Conservation (phyloP, 208 protist species). For the Crithidia bombi region DNA sequence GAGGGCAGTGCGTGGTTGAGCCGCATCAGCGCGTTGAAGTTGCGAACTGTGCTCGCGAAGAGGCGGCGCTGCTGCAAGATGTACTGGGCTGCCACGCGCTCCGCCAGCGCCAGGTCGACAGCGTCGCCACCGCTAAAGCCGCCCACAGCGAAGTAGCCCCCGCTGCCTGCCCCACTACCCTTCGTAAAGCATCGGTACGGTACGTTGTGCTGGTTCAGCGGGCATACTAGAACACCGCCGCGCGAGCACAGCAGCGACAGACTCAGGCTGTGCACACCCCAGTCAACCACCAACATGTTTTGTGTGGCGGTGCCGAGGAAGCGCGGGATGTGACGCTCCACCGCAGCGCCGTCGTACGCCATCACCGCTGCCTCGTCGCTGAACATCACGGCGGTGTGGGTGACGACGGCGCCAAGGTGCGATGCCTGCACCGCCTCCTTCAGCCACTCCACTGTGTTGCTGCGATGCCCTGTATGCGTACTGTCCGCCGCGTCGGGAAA, state of each 20-base stretch:
- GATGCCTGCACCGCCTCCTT: constrained; percentile 69
- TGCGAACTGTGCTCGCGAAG: constrained; percentile 49
- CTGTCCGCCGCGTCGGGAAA: constrained; percentile 44
- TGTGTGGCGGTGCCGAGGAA: constrained; percentile 25
- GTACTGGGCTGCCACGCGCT: constrained; percentile 77
- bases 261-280: constrained; percentile 76
- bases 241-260: constrained; percentile 51
- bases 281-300: constrained; percentile 83
- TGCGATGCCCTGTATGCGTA: constrained; percentile 8
- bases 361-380: constrained; percentile 74
- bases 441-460: constrained; percentile 58
- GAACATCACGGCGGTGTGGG: constrained; percentile 63
- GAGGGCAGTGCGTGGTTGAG: constrained; percentile 30
- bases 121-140: constrained; percentile 62
- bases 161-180: constrained; percentile 11
- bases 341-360: constrained; percentile 52
- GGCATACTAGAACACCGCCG: constrained; percentile 59
- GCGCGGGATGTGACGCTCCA: constrained; percentile 31
- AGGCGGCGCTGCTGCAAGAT: constrained; percentile 67
- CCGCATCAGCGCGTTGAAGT: constrained; percentile 33
- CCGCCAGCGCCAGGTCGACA: constrained; percentile 65
- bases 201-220: constrained; percentile 24
- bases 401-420: constrained; percentile 54
- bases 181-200: constrained; percentile 47
- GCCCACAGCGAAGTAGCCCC: constrained; percentile 29